Percentiles rank a stretch among this genome's conserved stretches.
phyloP scores from a whole-genome alignment of 2,329 filamentous ascomycete species.

The Pochonia chlamydosporia region DNA sequence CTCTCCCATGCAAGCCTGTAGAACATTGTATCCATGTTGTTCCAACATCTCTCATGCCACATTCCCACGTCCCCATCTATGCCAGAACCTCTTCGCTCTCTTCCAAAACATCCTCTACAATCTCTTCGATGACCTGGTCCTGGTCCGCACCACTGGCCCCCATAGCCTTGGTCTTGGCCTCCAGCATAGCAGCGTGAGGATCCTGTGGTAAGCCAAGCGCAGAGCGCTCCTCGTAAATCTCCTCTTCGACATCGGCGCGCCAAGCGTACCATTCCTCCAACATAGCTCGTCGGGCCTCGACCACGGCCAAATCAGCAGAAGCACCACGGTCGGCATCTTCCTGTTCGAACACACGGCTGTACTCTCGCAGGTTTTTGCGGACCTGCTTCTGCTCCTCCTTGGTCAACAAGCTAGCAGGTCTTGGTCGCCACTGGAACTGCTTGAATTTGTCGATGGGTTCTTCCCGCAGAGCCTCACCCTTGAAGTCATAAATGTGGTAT shows the following conservation, averaged over 20 bases:
- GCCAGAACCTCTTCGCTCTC: constrained; percentile 74
- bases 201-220: constrained; percentile 61
- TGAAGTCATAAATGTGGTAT: constrained; percentile 97
- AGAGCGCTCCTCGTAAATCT: constrained; percentile 66
- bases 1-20: constrained; percentile 21
- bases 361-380: constrained; percentile 97
- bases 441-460: constrained; percentile 96
- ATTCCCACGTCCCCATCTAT: constrained; percentile 16
- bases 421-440: constrained; percentile 91
- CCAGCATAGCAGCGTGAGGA: constrained; percentile 55
- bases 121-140: constrained; percentile 80
- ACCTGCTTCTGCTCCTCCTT: constrained; percentile 98
- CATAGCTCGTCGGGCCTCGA: constrained; percentile 76
- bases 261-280: constrained; percentile 88
- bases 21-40: constrained; percentile 9
- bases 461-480: constrained; percentile 81
- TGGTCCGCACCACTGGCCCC: constrained; percentile 55
- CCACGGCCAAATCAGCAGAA: constrained; percentile 87
- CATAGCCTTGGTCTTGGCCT: constrained; percentile 46
- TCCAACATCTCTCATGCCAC: background rate
- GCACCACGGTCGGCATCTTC: constrained; percentile 91
- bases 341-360: constrained; percentile 90
- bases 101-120: constrained; percentile 75
- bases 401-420: constrained; percentile 81
- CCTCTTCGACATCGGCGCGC: constrained; percentile 66